A percentile compares a stretch with the other conserved stretches of the same genome.
These are phyloP conservation scores for Xanthoconium purpureum DNA, from an alignment of 768 basidiomycete species.

Conservation along the genomic window DNA sequence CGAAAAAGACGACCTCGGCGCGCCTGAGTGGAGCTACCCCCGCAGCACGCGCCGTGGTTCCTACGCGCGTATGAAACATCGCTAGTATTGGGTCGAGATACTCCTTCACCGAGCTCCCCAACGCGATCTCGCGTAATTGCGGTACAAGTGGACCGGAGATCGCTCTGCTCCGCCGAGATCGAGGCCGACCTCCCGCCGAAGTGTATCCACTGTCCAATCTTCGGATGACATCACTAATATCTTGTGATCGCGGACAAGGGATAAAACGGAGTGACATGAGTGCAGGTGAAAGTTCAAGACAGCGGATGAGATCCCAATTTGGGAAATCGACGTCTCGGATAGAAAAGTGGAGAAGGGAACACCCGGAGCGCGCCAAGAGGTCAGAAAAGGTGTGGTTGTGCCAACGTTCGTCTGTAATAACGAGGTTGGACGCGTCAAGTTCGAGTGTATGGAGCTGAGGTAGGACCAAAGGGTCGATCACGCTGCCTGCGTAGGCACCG, in stretches of 20 bases:
- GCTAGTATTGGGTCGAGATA: slow-evolving; percentile 6
- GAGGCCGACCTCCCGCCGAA: no score
- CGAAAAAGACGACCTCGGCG: slow-evolving; percentile 9
- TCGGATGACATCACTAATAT: slow-evolving; percentile 10
- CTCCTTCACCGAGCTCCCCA: slow-evolving; percentile 13
- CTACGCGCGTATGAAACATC: slow-evolving; percentile 12
- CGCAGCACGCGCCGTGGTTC: neutral
- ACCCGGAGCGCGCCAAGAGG: slow-evolving; percentile 17
- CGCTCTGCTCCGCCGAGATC: no score
- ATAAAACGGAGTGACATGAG: slow-evolving; percentile 18
- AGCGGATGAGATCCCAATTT: slow-evolving; percentile 19
- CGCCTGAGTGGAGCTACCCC: slow-evolving; percentile 5
- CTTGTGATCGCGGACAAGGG: slow-evolving; percentile 17
- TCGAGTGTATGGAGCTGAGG: slow-evolving; percentile 20
- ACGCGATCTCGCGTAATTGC: slow-evolving; percentile 13
- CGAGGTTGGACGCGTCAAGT: slow-evolving; percentile 8
- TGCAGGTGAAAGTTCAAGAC: slow-evolving; percentile 13
- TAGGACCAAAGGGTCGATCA: slow-evolving; percentile 13
- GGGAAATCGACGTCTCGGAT: slow-evolving; percentile 20
- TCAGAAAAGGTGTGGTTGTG: slow-evolving; percentile 13
- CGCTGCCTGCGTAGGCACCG: neutral
- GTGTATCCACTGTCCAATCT: neutral
- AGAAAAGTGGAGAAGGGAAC: slow-evolving; percentile 13
- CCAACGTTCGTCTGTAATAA: slow-evolving; percentile 2
- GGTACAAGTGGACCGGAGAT: neutral